These are phyloP conservation scores for Penicillium cinerascens DNA, from an alignment of 495 filamentous ascomycete species.

Conservation along the genomic window DNA sequence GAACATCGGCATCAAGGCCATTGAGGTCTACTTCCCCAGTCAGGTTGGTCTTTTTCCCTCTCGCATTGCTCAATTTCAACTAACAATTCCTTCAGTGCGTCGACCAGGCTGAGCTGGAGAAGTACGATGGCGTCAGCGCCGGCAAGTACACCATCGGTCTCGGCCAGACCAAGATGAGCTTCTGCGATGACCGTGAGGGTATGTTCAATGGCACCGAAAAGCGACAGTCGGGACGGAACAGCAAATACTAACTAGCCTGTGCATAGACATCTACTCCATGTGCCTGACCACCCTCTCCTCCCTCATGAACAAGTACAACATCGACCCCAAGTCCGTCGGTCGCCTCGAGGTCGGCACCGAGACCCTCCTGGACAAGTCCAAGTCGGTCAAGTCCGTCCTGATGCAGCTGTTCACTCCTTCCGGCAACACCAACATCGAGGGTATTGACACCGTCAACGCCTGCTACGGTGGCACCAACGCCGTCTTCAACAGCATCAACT, in stretches of 20 bases:
- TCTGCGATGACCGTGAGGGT: conserved; percentile 99
- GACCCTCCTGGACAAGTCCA: conserved; percentile 98
- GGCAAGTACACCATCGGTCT: conserved; percentile 99
- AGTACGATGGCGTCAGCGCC: conserved; percentile 91
- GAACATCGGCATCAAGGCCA: conserved; percentile 99
- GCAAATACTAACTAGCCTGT: background rate
- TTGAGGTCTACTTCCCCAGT: conserved; percentile 96
- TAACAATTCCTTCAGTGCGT: conserved; percentile 65
- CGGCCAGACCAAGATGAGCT: conserved; percentile 99
- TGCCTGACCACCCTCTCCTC: conserved; percentile 84
- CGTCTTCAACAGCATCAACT: conserved; percentile 94
- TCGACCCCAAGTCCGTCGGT: conserved; percentile 86
- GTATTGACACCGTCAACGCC: conserved; percentile 93
- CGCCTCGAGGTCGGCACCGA: conserved; percentile 97
- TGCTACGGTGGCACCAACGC: conserved; percentile 99
- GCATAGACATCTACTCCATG: conserved; percentile 94
- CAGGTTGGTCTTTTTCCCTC: conserved; percentile 60
- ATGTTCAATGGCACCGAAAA: conserved; percentile 24
- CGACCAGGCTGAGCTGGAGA: conserved; percentile 91
- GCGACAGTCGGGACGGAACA: background rate
- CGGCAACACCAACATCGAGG: conserved; percentile 89
- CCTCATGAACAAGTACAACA: conserved; percentile 87
- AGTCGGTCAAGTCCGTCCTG: conserved; percentile 98
- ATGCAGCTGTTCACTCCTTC: conserved; percentile 93
- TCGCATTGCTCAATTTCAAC: conserved; percentile 17